Percentiles rank a stretch among this genome's conserved stretches.
Evolutionary conservation across 169 alveolate genomes (phyloP).

Genomic region (Nephromyces sp.): DNA sequence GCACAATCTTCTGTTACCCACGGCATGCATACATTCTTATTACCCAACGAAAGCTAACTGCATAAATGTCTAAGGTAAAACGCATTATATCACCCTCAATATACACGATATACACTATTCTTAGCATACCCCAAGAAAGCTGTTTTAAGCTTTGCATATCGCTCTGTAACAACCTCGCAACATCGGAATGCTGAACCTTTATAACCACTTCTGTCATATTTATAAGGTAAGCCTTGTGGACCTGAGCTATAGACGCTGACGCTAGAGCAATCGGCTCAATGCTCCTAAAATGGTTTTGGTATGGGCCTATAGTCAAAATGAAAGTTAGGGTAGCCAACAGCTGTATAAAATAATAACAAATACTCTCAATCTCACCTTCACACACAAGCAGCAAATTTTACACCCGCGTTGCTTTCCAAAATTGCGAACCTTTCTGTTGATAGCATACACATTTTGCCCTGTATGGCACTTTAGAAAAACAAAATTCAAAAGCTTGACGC

Average conservation of each 20-base stretch:
- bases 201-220: conserved; percentile 44
- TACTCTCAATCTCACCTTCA: not conserved
- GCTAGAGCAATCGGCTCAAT: conserved; percentile 43
- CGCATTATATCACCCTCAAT: too few relatives aligned
- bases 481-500: too few relatives aligned
- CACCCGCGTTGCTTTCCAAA: too few relatives aligned
- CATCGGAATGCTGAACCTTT: conserved; percentile 52
- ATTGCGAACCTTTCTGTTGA: too few relatives aligned
- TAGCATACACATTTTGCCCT: too few relatives aligned
- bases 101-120: not conserved
- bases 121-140: conserved; percentile 42
- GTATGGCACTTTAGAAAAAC: too few relatives aligned
- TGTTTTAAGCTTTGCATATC: conserved; percentile 46
- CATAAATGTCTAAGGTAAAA: too few relatives aligned
- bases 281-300: conserved; percentile 11
- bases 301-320: conserved; percentile 8
- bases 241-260: conserved; percentile 56
- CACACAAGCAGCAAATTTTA: not conserved
- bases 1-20: too few relatives aligned
- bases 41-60: too few relatives aligned
- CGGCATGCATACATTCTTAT: too few relatives aligned
- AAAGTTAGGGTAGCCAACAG: not conserved
- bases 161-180: conserved; percentile 30
- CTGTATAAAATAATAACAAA: not conserved
- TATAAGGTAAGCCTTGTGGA: conserved; percentile 42